Evolutionary conservation across 140 eudicot species (phyloP).

Genomic region (Oenanthe javanica): DNA sequence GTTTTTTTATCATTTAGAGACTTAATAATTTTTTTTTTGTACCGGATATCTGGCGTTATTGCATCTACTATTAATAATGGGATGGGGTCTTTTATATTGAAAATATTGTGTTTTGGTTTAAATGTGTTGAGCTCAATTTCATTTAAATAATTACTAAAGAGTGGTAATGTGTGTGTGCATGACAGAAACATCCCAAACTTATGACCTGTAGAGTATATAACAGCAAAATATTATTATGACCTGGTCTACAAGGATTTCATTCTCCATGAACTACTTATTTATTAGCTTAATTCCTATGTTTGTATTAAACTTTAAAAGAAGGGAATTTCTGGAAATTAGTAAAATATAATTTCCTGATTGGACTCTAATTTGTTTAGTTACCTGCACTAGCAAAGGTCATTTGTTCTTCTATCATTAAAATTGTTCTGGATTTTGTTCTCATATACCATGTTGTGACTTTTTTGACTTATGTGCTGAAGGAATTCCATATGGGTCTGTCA

Average conservation of each 20-base stretch:
- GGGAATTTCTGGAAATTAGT: not conserved
- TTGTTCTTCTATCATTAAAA: not conserved
- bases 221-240: not conserved
- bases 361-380: not conserved
- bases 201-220: not conserved
- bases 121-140: not conserved
- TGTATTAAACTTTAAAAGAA: not conserved
- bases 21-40: not conserved
- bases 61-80: not conserved
- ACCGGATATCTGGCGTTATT: not conserved
- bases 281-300: not conserved
- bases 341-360: not conserved
- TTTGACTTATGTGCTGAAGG: conserved; percentile 47
- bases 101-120: not conserved
- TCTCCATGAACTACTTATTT: not conserved
- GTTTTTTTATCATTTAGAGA: not conserved
- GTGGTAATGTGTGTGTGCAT: not conserved
- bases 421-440: not conserved
- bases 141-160: not conserved
- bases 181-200: not conserved
- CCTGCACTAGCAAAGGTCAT: not conserved
- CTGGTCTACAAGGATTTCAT: not conserved
- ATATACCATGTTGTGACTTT: conserved; percentile 8
- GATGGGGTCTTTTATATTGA: not conserved
- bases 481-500: conserved; percentile 93